These are phyloP conservation scores for Neostapfia colusana DNA, from an alignment of 176 grass and related monocot genomes.

Conservation along the genomic window DNA sequence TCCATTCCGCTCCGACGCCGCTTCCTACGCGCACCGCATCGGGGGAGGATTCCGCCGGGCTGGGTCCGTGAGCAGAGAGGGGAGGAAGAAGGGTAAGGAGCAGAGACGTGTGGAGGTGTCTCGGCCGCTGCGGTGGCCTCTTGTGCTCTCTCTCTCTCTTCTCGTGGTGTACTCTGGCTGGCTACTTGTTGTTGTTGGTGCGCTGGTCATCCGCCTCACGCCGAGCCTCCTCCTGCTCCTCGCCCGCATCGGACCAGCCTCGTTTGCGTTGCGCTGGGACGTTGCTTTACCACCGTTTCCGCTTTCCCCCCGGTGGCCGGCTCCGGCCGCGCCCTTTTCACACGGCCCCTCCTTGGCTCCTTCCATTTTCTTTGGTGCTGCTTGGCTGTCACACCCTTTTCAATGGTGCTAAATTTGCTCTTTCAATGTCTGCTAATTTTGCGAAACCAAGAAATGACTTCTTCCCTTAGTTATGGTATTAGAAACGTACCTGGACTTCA, in stretches of 20 bases:
- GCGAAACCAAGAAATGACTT: background rate
- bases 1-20: background rate
- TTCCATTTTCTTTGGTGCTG: background rate
- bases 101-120: slow-evolving; percentile 53
- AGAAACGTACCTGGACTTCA: too few species aligned
- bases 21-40: slow-evolving; percentile 26
- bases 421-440: background rate
- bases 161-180: background rate
- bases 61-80: background rate
- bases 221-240: background rate
- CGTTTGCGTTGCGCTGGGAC: background rate
- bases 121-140: slow-evolving; percentile 27
- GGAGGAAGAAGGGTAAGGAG: background rate
- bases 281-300: slow-evolving; percentile 15
- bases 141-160: slow-evolving; percentile 15
- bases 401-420: background rate
- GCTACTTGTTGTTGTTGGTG: slow-evolving; percentile 12
- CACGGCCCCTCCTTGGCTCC: background rate
- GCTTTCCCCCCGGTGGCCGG: slow-evolving; percentile 20
- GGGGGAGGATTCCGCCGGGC: slow-evolving; percentile 7
- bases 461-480: background rate
- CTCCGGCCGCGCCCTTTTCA: slow-evolving; percentile 26
- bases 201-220: slow-evolving; percentile 31
- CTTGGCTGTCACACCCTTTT: background rate
- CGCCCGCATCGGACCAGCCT: background rate